Base-by-base conservation (phyloP, 225 moss, liverwort and hornwort species). In the Rhytidiadelphus loreus region DNA sequence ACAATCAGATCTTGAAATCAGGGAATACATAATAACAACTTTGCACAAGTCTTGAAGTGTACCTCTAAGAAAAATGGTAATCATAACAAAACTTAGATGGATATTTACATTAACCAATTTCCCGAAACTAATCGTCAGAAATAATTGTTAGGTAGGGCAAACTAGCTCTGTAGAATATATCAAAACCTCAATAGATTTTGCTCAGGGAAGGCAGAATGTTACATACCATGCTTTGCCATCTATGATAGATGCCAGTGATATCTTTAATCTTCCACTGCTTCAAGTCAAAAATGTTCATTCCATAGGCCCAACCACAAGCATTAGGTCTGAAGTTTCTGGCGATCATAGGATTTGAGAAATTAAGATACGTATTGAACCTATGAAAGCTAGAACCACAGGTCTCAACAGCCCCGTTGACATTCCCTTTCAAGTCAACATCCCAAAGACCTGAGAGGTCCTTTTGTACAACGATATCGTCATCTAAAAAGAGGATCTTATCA, bases 271-370 rank as follows among this genome's bases (percentile, higher is more conserved):
- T 95, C 95, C 95, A 95, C 90, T 94, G 92, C 89, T 88, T 90
- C 90, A 95, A 90, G 78, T 95, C 95, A 82, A 95, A 95, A 33
- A 95, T 87, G 83, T 95, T 95, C 95, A 95, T 95, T 65, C 95
- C 95, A 68, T 95, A 95, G 24, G 95, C 95, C 95, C 95, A 95
- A 77, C 95, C 95, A 86, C 95, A 95, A 43, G 95, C 92, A 76
- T 92, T 83, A 70, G 95, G 88, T 62, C 57, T 90, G 80, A 95
- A 95, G 90, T 94, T 81, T 87, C 94, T 90, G 41, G 95, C 84
- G 76, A 95, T 93, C 56, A 88, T 82, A 37, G 95, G 94, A 85
- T 95, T 93, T 15, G 95, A 95, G 63, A 95, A 95, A 86, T 95
- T 95, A 80, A 95, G 87, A 85, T 95, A 95, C 30, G 94, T 95